Evolutionary conservation across 2,329 filamentous ascomycete genomes (phyloP).

Genomic region (Lasiodiplodia sp.): DNA sequence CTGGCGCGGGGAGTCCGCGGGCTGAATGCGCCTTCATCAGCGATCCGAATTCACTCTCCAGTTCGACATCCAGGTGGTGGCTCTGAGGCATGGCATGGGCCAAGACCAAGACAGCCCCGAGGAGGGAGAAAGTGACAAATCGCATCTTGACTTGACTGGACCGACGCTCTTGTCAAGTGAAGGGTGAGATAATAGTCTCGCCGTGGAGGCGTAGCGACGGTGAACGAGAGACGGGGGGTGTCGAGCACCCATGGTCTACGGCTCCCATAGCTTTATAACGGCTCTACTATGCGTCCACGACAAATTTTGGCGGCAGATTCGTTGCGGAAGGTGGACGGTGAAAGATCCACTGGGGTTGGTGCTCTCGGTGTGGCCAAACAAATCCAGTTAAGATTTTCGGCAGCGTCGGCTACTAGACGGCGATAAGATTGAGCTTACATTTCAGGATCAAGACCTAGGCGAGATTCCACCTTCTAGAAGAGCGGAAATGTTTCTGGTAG

Average conservation of each 20-base stretch:
- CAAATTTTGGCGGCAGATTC: neutral
- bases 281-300: neutral
- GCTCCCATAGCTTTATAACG: neutral
- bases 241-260: no score
- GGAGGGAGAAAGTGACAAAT: neutral
- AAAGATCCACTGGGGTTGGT: neutral
- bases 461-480: neutral
- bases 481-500: neutral
- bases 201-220: neutral
- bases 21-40: slow-evolving; percentile 27
- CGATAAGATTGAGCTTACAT: neutral
- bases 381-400: neutral
- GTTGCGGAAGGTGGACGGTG: neutral
- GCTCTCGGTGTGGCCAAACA: neutral
- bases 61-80: neutral
- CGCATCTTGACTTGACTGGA: neutral
- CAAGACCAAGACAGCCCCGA: neutral
- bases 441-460: neutral
- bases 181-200: neutral
- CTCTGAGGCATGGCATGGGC: slow-evolving; percentile 1
- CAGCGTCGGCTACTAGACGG: neutral
- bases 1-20: slow-evolving; percentile 30
- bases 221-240: neutral
- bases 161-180: no score
- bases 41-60: slow-evolving; percentile 2